Base-by-base conservation (phyloP, 305 asterid genomes). In the Withania somnifera region DNA sequence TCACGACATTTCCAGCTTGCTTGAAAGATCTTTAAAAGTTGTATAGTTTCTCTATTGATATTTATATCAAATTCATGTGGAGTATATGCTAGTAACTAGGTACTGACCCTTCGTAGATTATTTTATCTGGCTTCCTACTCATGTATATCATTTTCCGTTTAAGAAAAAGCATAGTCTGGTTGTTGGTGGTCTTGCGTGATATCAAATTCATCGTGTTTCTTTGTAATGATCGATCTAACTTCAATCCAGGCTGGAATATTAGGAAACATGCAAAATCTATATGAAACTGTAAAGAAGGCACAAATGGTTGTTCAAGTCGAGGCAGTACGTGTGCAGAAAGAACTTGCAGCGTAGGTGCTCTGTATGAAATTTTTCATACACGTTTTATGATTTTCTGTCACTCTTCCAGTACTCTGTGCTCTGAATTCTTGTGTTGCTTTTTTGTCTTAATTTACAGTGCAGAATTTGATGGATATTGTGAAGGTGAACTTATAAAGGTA, bases 231-330 rank as follows among this genome's bases (percentile, higher is more conserved):
- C 3, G 11, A 24, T 73, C 60, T 0, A 24, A 24, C 24, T 47
- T 73, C 7, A 73, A 73, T 79, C 61, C 61, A 95, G 99, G 98
- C 98, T 81, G 99, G 99, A 86, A 85, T 95, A 67, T 75, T 95
- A 4, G 99, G 99, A 82, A 95, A 95, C 88, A 95, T 95, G 99
- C 98, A 94, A 89, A 95, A 93, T 85, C 88, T 95, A 30, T 94
- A 92, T 34, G 98, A 95, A 88, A 95, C 98, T 3, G 98, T 95
- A 84, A 95, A 95, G 91, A 94, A 94, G 88, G 98, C 98, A 11
- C 98, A 95, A 84, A 94, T 89, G 93, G 98, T 95, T 82, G 99
- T 95, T 89, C 99, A 95, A 90, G 99, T 95, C 52, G 99, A 95
- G 92, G 99, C 98, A 60, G 98, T 94, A 32, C 89, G 90, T 51